phyloP scores from a whole-genome alignment of 441 rosid genomes.

The Viola pubescens region DNA sequence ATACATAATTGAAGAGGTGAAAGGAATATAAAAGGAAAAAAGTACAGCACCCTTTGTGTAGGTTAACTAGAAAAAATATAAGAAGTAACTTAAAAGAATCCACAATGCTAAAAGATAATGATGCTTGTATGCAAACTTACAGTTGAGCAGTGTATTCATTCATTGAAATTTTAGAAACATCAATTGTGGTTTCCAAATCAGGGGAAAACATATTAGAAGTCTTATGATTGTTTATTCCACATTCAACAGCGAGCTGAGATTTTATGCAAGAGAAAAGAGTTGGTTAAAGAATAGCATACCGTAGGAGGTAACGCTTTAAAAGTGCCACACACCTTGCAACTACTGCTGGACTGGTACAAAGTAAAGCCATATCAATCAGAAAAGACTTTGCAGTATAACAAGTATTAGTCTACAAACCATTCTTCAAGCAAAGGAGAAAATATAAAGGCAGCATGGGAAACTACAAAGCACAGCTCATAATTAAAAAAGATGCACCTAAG shows the following conservation, averaged over 20 bases:
- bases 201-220: constrained; percentile 2
- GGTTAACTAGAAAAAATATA: too few species aligned
- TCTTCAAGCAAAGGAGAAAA: neutral
- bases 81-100: too few species aligned
- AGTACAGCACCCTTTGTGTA: too few species aligned
- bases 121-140: too few species aligned
- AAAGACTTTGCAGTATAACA: constrained; percentile 10
- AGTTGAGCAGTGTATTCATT: too few species aligned
- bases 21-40: too few species aligned
- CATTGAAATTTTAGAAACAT: neutral
- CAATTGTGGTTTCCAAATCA: constrained; percentile 4
- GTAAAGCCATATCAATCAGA: constrained; percentile 25
- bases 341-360: constrained; percentile 84
- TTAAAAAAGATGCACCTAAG: too few species aligned
- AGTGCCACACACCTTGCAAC: constrained; percentile 93
- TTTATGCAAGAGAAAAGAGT: constrained; percentile 12
- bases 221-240: constrained; percentile 5
- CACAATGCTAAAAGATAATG: too few species aligned
- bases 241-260: constrained; percentile 6
- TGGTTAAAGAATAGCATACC: constrained; percentile 40
- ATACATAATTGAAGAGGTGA: too few species aligned
- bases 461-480: too few species aligned
- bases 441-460: neutral
- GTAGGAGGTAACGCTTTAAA: constrained; percentile 79
- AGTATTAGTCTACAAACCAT: constrained; percentile 7